Base-by-base conservation (phyloP, 2,329 filamentous ascomycete genomes). In the Scedosporium aurantiacum region DNA sequence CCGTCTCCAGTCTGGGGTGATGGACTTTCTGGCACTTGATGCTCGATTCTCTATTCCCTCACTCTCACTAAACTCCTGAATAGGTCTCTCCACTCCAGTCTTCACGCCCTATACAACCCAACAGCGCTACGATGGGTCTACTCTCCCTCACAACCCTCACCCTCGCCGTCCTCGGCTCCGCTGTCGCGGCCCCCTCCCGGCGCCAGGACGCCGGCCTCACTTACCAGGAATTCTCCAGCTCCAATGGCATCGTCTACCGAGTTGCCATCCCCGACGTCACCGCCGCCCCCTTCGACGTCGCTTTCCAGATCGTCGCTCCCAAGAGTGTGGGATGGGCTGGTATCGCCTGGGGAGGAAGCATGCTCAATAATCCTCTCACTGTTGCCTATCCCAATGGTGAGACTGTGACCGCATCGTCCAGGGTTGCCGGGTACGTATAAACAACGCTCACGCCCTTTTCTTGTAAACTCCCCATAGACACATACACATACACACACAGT, bases 331-430 rank as follows among this genome's bases (percentile, higher is more conserved):
- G 75, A 37, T 79, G 76, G 76, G 72, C 73, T 1, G 76, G 75
- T 2, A 65, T 78, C 21, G 71, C 75, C 10, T 78, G 75, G 75
- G 76, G 75, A 28, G 75, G 75, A 3, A 70, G 71, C 5, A 79
- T 78, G 76, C 70, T 73, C 1, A 74, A 76, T 61, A 73, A 74
- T 43, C 76, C 76, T 2, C 67, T 78, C 0, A 71, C 74, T 1
- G 63, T 78, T 23, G 71, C 71, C 3, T 79, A 76, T 76, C 64
- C 70, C 18, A 76, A 75, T 63, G 74, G 71, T 8, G 70, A 68
- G 3, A 72, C 67, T n/a, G 72, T 71, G 5, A 70, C 74, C 1
- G 71, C 71, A 14, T 72, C 72, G 1, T 71, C 71, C 12, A 67
- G 73, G 25, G 72, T 72, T 64, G 72, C 72, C 5, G 70, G 68